phyloP scores from a whole-genome alignment of 2,329 filamentous ascomycete species.

The Pleoardoris graminearum region DNA sequence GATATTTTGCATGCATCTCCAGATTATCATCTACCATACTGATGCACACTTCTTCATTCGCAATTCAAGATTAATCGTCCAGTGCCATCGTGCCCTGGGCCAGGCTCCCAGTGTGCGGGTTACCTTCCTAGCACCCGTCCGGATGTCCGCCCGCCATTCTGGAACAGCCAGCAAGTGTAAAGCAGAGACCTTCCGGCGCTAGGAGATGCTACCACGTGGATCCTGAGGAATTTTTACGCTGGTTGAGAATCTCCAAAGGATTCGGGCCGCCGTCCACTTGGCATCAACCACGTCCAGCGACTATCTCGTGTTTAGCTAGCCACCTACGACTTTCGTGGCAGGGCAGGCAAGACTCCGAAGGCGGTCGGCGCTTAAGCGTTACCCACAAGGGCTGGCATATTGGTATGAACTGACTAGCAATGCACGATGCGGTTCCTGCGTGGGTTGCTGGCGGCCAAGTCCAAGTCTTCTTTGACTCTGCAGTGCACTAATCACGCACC shows the following conservation, averaged over 20 bases:
- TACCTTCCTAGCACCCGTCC: neutral
- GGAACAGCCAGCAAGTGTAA: neutral
- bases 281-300: neutral
- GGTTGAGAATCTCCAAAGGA: too few relatives aligned
- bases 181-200: neutral
- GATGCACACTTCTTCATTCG: too few relatives aligned
- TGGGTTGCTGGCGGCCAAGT: neutral
- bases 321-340: neutral
- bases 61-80: too few relatives aligned
- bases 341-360: neutral
- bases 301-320: too few relatives aligned
- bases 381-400: neutral
- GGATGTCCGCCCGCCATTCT: neutral
- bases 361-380: slow-evolving; percentile 3
- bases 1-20: too few relatives aligned
- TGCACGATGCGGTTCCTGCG: neutral
- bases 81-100: neutral
- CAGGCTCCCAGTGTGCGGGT: neutral
- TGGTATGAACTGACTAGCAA: neutral
- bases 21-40: too few relatives aligned
- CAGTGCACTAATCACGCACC: neutral
- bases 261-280: neutral
- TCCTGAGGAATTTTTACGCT: too few relatives aligned
- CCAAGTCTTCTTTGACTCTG: neutral
- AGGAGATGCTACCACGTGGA: neutral